Evolutionary conservation across 257 asterid genomes (phyloP), one percentile per base, ranked within the genome.

Genomic region (Cruciata laevipes): DNA sequence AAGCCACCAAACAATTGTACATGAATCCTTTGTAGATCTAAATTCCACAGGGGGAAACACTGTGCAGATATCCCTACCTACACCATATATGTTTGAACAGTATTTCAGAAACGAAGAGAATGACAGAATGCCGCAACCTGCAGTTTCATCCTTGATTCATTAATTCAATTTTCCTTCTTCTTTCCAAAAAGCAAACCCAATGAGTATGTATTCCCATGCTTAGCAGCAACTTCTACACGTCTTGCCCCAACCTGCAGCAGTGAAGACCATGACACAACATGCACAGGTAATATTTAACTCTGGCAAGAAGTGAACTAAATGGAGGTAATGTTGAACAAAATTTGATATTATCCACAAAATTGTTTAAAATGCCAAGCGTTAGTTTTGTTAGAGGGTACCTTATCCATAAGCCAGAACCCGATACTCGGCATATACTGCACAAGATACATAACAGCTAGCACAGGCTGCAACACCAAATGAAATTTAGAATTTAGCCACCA

Each of bases 351-450:
- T 18, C 33, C 24, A 42, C 38, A 42, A 25, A 24, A 66, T 2
- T 66, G 23, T 23, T n/a, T 9, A 31, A 47, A 44, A 47, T 8
- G 37, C 17, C 37, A 61, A 6, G 24, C 65, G n/a, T 1, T 1
- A 9, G 8, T 25, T 32, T 56, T 6, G 7, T n/a, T 24, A 23
- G 30, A n/a, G 37, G 25, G 17, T 83, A 93, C 99, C 97, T 81
- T 90, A 82, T 93, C 99, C 99, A 93, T 90, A 76, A 93, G 92
- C 99, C 99, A 90, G 78, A 77, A 89, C 64, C 97, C 99, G 61
- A 86, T 71, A 16, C 88, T 69, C 12, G 99, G 97, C 77, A 80
- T 69, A 79, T 93, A 90, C 78, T 93, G 99, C 78, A 84, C 86
- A 78, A 93, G 84, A 75, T 93, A 93, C 95, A 93, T 83, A 61